These are phyloP conservation scores for Suillus paluster DNA, from an alignment of 768 basidiomycete genomes.

Conservation along the genomic window DNA sequence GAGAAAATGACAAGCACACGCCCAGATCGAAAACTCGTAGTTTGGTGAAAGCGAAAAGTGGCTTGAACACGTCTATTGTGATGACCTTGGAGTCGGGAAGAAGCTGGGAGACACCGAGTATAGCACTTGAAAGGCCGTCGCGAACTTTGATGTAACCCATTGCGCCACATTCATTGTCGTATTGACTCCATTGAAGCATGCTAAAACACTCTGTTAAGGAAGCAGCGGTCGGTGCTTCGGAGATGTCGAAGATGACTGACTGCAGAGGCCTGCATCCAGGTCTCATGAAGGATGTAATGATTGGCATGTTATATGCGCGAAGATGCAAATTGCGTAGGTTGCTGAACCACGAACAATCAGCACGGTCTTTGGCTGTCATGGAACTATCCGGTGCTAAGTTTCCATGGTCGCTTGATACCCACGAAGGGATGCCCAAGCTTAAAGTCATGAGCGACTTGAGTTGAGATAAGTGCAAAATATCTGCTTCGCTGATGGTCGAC, in stretches of 20 bases:
- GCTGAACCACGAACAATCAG: background rate
- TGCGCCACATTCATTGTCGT: background rate
- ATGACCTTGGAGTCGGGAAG: background rate
- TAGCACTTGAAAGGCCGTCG: background rate
- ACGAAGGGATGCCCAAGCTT: slow-evolving; percentile 4
- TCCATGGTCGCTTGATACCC: background rate
- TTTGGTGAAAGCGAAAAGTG: slow-evolving; percentile 7
- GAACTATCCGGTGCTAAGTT: background rate
- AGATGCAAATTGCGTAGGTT: background rate
- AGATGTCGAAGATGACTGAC: slow-evolving; percentile 3
- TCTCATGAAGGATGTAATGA: background rate
- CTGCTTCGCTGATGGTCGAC: slow-evolving; percentile 3
- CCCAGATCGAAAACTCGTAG: slow-evolving; percentile 5
- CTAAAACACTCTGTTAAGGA: slow-evolving; percentile 6
- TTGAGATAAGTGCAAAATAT: background rate
- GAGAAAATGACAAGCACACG: slow-evolving; percentile 5
- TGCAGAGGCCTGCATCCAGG: slow-evolving; percentile 2
- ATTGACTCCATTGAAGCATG: background rate
- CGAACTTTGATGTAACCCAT: background rate
- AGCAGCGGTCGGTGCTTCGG: background rate
- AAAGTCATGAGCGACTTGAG: background rate
- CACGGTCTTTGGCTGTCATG: background rate
- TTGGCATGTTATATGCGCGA: background rate
- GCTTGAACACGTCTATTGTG: background rate
- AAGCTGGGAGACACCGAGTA: background rate